These are phyloP conservation scores for Ceratobasidium sp. DNA, from an alignment of 1,284 basidiomycete species.

Conservation along the genomic window DNA sequence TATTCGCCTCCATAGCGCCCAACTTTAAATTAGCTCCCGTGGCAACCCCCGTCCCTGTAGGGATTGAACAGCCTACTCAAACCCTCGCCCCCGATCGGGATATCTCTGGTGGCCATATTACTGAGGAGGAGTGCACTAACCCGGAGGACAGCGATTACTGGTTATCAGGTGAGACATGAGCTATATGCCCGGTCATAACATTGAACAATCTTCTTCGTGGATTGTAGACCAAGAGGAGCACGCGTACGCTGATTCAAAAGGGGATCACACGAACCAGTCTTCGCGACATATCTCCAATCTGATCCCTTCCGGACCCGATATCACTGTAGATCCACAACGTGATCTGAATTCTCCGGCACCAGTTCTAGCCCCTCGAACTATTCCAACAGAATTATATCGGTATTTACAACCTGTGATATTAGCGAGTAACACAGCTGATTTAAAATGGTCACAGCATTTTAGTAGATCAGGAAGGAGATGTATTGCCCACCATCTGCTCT, in stretches of 20 bases:
- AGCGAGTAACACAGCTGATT: not conserved
- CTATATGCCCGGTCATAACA: too few relatives aligned
- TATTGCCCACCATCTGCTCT: not conserved
- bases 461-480: slow-evolving; percentile 15
- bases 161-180: not conserved
- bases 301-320: too few relatives aligned
- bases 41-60: not conserved
- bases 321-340: too few relatives aligned
- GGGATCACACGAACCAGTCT: too few relatives aligned
- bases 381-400: not conserved
- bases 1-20: not conserved
- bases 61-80: not conserved
- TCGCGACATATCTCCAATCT: too few relatives aligned
- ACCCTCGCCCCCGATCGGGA: not conserved
- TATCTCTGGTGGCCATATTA: too few relatives aligned
- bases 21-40: not conserved
- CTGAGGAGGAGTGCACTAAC: not conserved
- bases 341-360: too few relatives aligned
- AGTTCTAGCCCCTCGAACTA: too few relatives aligned
- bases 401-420: too few relatives aligned
- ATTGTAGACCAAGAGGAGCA: too few relatives aligned
- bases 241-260: too few relatives aligned
- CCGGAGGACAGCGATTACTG: not conserved
- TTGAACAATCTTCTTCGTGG: too few relatives aligned
- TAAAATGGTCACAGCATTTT: not conserved